Evolutionary conservation across 805 yeast genomes (phyloP).

Genomic region (Candida sphagnicola): DNA sequence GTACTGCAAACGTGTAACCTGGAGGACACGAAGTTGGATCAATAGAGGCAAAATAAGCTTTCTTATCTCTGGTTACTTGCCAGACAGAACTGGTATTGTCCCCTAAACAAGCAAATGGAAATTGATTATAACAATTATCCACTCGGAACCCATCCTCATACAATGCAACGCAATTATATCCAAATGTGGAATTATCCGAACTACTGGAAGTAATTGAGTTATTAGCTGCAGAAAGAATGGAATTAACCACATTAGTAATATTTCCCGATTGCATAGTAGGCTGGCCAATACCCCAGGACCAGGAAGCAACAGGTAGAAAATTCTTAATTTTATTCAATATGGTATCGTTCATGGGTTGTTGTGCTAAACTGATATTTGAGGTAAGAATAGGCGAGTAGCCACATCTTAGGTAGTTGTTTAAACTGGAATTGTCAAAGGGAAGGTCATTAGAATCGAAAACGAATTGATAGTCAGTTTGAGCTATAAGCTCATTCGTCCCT

Average conservation of each 20-base stretch:
- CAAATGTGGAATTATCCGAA: constrained; percentile 13
- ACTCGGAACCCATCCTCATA: constrained; percentile 55
- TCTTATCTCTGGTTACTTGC: constrained; percentile 26
- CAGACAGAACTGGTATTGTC: constrained; percentile 38
- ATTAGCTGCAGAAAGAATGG: no score
- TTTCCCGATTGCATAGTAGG: constrained; percentile 5
- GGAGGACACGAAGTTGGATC: constrained; percentile 27
- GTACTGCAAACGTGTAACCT: constrained; percentile 28
- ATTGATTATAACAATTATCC: constrained; percentile 57
- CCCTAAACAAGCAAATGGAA: constrained; percentile 55
- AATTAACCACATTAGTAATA: no score
- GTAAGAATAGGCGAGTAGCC: constrained; percentile 69
- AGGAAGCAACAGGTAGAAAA: constrained; percentile 36
- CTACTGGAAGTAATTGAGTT: constrained; percentile 1
- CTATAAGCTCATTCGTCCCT: not conserved
- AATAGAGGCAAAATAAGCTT: constrained; percentile 43
- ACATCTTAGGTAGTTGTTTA: constrained; percentile 39
- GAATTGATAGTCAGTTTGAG: not conserved
- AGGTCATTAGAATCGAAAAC: constrained; percentile 28
- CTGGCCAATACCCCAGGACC: constrained; percentile 66
- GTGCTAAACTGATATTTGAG: constrained; percentile 14
- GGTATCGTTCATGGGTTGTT: not conserved
- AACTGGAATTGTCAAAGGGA: constrained; percentile 36
- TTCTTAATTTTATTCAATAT: constrained; percentile 23
- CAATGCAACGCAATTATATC: constrained; percentile 40